Evolutionary conservation across 352 stramenopile species (phyloP).

Genomic region (Peronospora farinosa): DNA sequence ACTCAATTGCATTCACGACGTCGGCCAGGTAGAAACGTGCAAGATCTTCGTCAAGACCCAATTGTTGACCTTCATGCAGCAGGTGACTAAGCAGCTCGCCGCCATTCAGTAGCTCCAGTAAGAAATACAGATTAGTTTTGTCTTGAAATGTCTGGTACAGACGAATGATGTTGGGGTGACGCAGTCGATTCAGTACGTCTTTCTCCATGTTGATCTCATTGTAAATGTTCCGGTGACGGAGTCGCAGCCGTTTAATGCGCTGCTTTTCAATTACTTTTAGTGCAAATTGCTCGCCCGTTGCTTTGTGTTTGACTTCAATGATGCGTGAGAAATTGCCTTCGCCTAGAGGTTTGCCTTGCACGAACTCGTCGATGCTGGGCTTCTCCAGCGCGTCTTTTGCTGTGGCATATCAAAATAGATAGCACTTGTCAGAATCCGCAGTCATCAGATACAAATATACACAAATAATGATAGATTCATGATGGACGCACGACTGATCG

Average conservation of each 20-base stretch:
- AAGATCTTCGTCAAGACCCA: slow-evolving; percentile 72
- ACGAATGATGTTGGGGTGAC: slow-evolving; percentile 89
- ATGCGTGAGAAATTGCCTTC: slow-evolving; percentile 96
- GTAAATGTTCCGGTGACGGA: slow-evolving; percentile 95
- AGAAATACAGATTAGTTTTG: slow-evolving; percentile 92
- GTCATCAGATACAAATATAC: background rate
- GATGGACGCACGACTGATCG: slow-evolving; percentile 19
- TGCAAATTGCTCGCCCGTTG: slow-evolving; percentile 89
- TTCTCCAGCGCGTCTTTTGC: slow-evolving; percentile 73
- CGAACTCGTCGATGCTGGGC: slow-evolving; percentile 70
- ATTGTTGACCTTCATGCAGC: slow-evolving; percentile 65
- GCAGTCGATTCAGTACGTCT: slow-evolving; percentile 84
- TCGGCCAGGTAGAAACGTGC: slow-evolving; percentile 85
- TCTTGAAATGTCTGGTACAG: slow-evolving; percentile 97
- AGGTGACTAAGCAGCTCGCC: slow-evolving; percentile 91
- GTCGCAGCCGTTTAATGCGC: slow-evolving; percentile 76
- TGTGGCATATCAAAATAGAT: slow-evolving; percentile 19
- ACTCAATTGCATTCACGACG: slow-evolving; percentile 88
- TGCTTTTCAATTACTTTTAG: slow-evolving; percentile 94
- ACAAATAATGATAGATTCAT: no score
- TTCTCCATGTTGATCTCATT: slow-evolving; percentile 99
- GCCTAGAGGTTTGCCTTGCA: slow-evolving; percentile 46
- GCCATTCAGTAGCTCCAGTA: slow-evolving; percentile 90
- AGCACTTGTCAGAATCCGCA: background rate
- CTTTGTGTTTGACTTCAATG: slow-evolving; percentile 80